Evolutionary conservation across 225 moss, liverwort and hornwort species (phyloP), one percentile per base, ranked within the genome.

Genomic region (Thuidium tamariscinum): DNA sequence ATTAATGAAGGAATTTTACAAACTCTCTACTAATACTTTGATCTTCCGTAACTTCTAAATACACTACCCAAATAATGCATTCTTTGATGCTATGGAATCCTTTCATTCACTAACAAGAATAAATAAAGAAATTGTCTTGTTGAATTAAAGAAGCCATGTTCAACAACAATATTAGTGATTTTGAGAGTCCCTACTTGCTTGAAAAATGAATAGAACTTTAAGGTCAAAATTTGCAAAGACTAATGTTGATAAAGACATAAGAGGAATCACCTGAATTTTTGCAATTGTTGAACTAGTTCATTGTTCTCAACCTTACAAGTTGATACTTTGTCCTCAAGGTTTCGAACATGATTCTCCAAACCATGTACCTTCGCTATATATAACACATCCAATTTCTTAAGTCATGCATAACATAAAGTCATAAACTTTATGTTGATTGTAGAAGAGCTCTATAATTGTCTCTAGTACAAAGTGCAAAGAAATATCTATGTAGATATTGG

Each of bases 241-340:
- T 3, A 0, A 44, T n/a, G 18, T 59, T 42, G 16, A 66, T 51
- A 74, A 60, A 26, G 5, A 41, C 2, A 26, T 0, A 16, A 59
- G 9, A 4, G 11, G 12, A 74, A 73, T 70, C 82, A 97, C 97
- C 94, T 88, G 4, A 90, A 87, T 83, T 88, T 87, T 65, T 75
- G 94, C 19, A 97, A 17, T 8, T 94, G 92, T 61, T 92, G 89
- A 83, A 92, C 22, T 52, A 96, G 70, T 48, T 96, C 93, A 46
- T 91, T 66, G 11, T 94, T 95, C 32, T 96, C 91, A 62, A 67
- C 90, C 79, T 95, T 94, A 75, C 83, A 88, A 41, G 88, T 46
- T 1, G 71, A 89, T 66, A 94, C 22, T 52, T 92, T 90, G 25
- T 87, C 89, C 52, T 96, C 92, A 60, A 97, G 91, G 52, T 64